These are phyloP conservation scores for Fusarium longipes DNA, from an alignment of 2,329 filamentous ascomycete species.

Conservation along the genomic window DNA sequence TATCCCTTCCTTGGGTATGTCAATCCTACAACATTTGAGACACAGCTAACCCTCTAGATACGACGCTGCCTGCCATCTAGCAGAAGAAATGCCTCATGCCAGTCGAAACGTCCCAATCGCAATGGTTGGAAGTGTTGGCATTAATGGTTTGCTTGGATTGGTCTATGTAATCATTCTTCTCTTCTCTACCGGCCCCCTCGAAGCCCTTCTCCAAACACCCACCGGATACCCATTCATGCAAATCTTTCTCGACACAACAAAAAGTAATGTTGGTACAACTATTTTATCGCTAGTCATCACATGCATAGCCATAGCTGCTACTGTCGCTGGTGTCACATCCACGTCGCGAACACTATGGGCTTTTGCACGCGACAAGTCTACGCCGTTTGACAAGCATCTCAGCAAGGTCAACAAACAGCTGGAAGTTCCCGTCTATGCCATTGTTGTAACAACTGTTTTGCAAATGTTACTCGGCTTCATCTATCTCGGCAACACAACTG, in stretches of 20 bases:
- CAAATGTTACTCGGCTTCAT: constrained; percentile 52
- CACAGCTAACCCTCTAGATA: constrained; percentile 39
- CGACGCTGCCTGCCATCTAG: constrained; percentile 50
- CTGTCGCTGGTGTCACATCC: constrained; percentile 50
- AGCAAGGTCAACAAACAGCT: constrained; percentile 47
- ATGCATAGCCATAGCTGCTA: constrained; percentile 47
- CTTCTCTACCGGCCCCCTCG: constrained; percentile 55
- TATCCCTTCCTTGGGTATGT: constrained; percentile 51
- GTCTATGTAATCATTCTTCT: constrained; percentile 56
- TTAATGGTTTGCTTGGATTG: constrained; percentile 60
- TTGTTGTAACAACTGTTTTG: constrained; percentile 43
- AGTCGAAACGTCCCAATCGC: constrained; percentile 50
- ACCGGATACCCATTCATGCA: constrained; percentile 59
- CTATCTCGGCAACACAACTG: constrained; percentile 56
- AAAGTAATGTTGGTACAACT: constrained; percentile 42
- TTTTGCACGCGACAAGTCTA: constrained; percentile 53
- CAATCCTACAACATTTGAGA: fast-evolving
- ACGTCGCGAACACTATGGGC: constrained; percentile 55
- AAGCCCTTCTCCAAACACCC: constrained; percentile 52
- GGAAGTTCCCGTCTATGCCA: constrained; percentile 51
- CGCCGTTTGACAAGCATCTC: constrained; percentile 53
- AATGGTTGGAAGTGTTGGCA: constrained; percentile 50
- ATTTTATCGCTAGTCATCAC: constrained; percentile 48
- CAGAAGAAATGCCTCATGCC: constrained; percentile 51
- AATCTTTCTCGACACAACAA: constrained; percentile 50